These are phyloP conservation scores for Neopestalotiopsis sp. DNA, from an alignment of 2,329 filamentous ascomycete species.

Conservation along the genomic window DNA sequence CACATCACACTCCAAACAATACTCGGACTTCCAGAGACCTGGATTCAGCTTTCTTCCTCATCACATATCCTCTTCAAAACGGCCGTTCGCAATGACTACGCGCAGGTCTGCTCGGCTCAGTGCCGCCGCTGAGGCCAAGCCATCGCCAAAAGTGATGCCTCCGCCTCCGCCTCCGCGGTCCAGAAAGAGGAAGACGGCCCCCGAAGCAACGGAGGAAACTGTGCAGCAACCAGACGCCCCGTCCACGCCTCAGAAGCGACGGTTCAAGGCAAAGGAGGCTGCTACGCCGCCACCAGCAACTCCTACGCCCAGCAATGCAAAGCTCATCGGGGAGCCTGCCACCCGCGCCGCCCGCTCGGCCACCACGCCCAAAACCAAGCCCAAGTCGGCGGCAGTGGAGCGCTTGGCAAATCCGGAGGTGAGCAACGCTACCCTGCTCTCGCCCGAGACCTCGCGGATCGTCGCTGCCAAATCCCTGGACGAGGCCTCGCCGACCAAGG, in stretches of 20 bases:
- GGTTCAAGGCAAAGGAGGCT: constrained; percentile 24
- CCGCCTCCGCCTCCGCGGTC: constrained; percentile 29
- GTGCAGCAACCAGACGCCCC: constrained; percentile 29
- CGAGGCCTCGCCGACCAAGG: constrained; percentile 53
- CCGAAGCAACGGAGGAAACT: background rate
- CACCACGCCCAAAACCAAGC: constrained; percentile 46
- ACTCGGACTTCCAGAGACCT: background rate
- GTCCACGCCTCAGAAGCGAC: constrained; percentile 37
- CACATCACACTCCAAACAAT: too few relatives aligned
- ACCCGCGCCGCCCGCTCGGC: constrained; percentile 22
- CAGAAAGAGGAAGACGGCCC: constrained; percentile 42
- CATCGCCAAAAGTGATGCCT: constrained; percentile 25
- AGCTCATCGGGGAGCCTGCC: constrained; percentile 43
- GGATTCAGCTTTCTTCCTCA: background rate
- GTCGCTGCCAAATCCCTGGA: constrained; percentile 57
- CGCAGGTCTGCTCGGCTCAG: constrained; percentile 37
- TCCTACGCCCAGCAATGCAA: constrained; percentile 52
- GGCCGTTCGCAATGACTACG: constrained; percentile 32
- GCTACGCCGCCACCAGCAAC: constrained; percentile 47
- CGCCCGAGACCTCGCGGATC: constrained; percentile 71
- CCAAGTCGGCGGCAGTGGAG: constrained; percentile 47
- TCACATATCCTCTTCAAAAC: background rate
- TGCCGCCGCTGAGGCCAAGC: constrained; percentile 29
- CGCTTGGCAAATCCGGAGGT: constrained; percentile 67
- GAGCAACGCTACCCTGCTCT: constrained; percentile 75